Evolutionary conservation across 768 basidiomycete species (phyloP), one percentile per base, ranked within the genome.

Genomic region (Daedaleopsis nitida): DNA sequence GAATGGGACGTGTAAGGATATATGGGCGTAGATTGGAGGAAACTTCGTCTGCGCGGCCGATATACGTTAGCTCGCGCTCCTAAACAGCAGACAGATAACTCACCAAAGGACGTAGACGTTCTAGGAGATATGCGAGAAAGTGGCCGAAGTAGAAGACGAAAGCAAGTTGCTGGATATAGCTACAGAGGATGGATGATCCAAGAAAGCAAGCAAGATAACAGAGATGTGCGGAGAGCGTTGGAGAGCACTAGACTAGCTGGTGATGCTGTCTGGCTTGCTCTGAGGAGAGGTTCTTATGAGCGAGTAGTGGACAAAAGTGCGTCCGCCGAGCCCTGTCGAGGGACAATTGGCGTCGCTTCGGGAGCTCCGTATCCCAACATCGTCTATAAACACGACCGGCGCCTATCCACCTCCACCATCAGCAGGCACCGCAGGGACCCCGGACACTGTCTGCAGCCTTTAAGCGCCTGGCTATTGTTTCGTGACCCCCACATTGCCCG

Each of bases 241-340:
- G 62, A 32, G 68, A 63, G 60, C 69, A 66, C 65, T 55, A 70
- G 69, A 65, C 67, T 68, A 66, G 69, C 69, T 70, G 65, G 66
- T 68, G 69, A 38, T 68, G 63, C 50, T 52, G 50, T 52, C 58
- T 53, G 21, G 52, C 38, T 11, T 8, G 17, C 44, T 45, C 34
- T 42, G 53, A 42, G 59, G 52, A 43, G 51, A 60, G 13, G 58
- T 61, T 59, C 65, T 69, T 68, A 65, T 61, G 63, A 60, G 56
- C 58, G 54, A 45, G 35, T 52, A 55, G 53, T 43, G 61, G 65
- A 71, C 70, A 71, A 69, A 68, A 70, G 66, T 66, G 53, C 44
- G 61, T 54, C 64, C 66, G 51, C 64, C 52, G 45, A 45, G 55
- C 62, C 58, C 62, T 49, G 52, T 45, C 55, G 54, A 60, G 59